Conservation (phyloP, 2,329 filamentous ascomycete species). For the Domatiomyces globalis region DNA sequence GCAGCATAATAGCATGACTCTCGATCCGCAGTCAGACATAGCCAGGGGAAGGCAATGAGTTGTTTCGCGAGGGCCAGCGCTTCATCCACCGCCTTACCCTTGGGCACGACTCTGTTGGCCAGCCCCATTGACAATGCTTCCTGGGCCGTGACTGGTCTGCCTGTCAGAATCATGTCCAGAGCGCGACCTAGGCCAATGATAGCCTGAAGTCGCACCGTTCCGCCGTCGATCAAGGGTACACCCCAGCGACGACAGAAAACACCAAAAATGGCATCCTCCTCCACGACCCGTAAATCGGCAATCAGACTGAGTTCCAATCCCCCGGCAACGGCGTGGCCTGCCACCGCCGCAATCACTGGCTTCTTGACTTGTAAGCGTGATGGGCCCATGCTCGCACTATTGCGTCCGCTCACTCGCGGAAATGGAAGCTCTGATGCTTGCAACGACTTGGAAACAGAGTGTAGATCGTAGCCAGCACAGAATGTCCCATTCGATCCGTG, state of each 20-base stretch:
- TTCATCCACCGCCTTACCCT: conserved; percentile 37
- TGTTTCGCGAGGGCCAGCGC: conserved; percentile 35
- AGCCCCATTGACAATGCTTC: conserved; percentile 41
- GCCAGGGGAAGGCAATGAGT: conserved; percentile 37
- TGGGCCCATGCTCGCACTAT: conserved; percentile 39
- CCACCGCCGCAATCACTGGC: conserved; percentile 38
- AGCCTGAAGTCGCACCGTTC: conserved; percentile 39
- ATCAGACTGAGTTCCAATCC: conserved; percentile 40
- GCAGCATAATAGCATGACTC: conserved; percentile 36
- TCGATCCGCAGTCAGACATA: conserved; percentile 39
- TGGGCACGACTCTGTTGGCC: conserved; percentile 39
- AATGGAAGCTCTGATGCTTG: conserved; percentile 13
- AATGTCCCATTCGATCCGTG: conserved; percentile 36
- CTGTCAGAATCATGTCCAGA: conserved; percentile 44
- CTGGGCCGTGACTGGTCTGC: conserved; percentile 33
- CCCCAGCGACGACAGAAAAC: conserved; percentile 43
- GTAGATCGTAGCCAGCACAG: conserved; percentile 40
- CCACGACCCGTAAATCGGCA: conserved; percentile 40
- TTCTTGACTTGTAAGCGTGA: conserved; percentile 38
- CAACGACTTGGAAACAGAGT: background rate
- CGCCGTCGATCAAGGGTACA: conserved; percentile 39
- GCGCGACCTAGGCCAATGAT: conserved; percentile 40
- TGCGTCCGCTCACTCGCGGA: conserved; percentile 25
- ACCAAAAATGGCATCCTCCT: conserved; percentile 41
- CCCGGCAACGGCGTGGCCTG: conserved; percentile 41